phyloP scores from a whole-genome alignment of 352 stramenopile genomes.

The Pythium phragmitis region DNA sequence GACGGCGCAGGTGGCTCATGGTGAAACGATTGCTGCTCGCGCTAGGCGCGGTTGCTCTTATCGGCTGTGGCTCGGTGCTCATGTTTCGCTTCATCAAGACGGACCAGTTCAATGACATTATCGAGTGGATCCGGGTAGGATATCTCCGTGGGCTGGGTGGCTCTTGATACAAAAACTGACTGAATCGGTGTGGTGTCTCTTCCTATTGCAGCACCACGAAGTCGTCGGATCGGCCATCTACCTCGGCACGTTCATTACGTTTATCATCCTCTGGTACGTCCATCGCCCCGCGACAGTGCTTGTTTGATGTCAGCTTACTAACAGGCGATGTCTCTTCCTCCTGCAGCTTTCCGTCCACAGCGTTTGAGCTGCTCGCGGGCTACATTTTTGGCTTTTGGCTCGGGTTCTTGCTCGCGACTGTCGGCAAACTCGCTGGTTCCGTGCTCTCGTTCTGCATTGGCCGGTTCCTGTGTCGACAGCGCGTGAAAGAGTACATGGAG shows the following conservation, averaged over 20 bases:
- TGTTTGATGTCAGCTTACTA: background rate
- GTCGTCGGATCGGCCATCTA: constrained; percentile 44
- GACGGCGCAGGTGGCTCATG: constrained; percentile 20
- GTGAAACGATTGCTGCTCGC: constrained; percentile 25
- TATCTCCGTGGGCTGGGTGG: background rate
- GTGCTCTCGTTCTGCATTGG: constrained; percentile 70
- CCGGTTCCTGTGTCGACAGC: constrained; percentile 57
- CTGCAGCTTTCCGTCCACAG: constrained; percentile 65
- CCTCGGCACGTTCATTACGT: constrained; percentile 41
- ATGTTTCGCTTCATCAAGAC: constrained; percentile 42
- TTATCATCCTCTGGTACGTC: constrained; percentile 49
- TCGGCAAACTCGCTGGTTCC: constrained; percentile 68
- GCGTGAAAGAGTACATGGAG: constrained; percentile 70
- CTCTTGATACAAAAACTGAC: background rate
- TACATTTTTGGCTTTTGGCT: constrained; percentile 83
- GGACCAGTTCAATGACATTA: constrained; percentile 43
- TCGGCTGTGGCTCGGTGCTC: constrained; percentile 28
- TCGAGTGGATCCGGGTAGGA: constrained; percentile 49
- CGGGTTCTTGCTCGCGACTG: constrained; percentile 54
- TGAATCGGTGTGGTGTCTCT: constrained; percentile 1
- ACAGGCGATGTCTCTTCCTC: background rate
- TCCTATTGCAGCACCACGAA: constrained; percentile 29
- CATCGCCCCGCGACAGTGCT: too few relatives aligned
- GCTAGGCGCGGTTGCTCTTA: constrained; percentile 20
- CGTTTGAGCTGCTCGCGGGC: constrained; percentile 73